A percentile compares a stretch with the other conserved stretches of the same genome.
These are phyloP conservation scores for Schoenoplectus triqueter DNA, from an alignment of 202 grass and related monocot genomes.

Conservation along the genomic window DNA sequence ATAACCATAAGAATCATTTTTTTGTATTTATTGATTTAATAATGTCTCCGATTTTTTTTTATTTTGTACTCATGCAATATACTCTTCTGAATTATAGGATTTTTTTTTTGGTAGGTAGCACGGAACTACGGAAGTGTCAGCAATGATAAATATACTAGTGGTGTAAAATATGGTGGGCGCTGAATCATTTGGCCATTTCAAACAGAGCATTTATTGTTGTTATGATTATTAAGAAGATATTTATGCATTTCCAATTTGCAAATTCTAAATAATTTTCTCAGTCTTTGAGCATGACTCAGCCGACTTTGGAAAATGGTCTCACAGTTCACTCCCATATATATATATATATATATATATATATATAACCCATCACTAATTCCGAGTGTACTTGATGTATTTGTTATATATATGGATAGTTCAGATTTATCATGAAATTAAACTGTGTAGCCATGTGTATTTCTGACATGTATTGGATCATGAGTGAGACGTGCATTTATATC, in stretches of 20 bases:
- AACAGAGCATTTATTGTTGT: slow-evolving; percentile 32
- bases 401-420: slow-evolving; percentile 15
- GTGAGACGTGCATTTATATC: too few relatives aligned
- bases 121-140: too few relatives aligned
- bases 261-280: neutral
- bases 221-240: slow-evolving; percentile 14
- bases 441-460: neutral
- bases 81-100: too few relatives aligned
- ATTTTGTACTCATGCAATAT: too few relatives aligned
- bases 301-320: slow-evolving; percentile 36
- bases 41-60: too few relatives aligned
- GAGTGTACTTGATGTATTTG: slow-evolving; percentile 11
- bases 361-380: neutral
- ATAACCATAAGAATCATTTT: too few relatives aligned
- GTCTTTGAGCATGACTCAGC: slow-evolving; percentile 10
- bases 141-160: neutral
- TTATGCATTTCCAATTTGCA: slow-evolving; percentile 14
- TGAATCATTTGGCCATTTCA: neutral
- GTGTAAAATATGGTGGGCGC: neutral
- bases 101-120: too few relatives aligned
- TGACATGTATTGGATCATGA: neutral
- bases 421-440: slow-evolving; percentile 15
- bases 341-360: slow-evolving; percentile 5
- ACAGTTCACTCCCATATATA: neutral
- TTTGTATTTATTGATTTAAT: too few relatives aligned